Percentiles rank a stretch among this genome's conserved stretches.
Conservation (phyloP, 352 stramenopile genomes). For the Phytophthora gonapodyides region DNA sequence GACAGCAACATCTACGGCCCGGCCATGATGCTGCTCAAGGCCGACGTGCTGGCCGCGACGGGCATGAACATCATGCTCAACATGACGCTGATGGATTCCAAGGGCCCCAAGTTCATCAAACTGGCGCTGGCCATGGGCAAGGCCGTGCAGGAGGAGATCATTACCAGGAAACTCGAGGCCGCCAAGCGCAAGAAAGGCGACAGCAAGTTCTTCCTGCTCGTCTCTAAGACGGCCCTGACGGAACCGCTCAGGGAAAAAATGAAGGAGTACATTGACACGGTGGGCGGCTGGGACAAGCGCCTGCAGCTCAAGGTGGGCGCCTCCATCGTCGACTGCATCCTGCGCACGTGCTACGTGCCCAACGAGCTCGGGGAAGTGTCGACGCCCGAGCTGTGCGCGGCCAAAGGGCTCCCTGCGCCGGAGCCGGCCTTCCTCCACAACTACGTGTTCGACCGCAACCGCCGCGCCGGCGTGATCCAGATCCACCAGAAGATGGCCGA, state of each 20-base stretch:
- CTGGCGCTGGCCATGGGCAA: conserved; percentile 76
- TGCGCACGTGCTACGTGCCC: conserved; percentile 79
- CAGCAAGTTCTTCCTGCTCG: conserved; percentile 37
- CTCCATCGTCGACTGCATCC: conserved; percentile 76
- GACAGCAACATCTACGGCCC: conserved; percentile 81
- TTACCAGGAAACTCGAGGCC: conserved; percentile 50
- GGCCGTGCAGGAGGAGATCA: conserved; percentile 77
- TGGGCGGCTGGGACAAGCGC: conserved; percentile 86
- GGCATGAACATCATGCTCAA: conserved; percentile 79
- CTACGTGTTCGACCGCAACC: conserved; percentile 83
- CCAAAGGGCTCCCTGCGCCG: conserved; percentile 32
- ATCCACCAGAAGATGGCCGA: conserved; percentile 67
- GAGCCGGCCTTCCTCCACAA: conserved; percentile 72
- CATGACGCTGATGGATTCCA: conserved; percentile 62
- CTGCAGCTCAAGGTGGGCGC: conserved; percentile 92
- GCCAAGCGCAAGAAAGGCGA: conserved; percentile 31
- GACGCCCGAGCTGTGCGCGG: conserved; percentile 38
- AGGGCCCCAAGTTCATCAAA: conserved; percentile 85
- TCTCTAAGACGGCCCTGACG: too few relatives aligned
- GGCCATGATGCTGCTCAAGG: conserved; percentile 60
- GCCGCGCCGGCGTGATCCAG: conserved; percentile 77
- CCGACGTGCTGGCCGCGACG: conserved; percentile 59
- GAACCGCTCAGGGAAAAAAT: conserved; percentile 56
- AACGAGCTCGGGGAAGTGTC: conserved; percentile 35
- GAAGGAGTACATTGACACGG: conserved; percentile 65